Evolutionary conservation across 208 protist species (phyloP).

Genomic region (Blastocrithidia nonstop): DNA sequence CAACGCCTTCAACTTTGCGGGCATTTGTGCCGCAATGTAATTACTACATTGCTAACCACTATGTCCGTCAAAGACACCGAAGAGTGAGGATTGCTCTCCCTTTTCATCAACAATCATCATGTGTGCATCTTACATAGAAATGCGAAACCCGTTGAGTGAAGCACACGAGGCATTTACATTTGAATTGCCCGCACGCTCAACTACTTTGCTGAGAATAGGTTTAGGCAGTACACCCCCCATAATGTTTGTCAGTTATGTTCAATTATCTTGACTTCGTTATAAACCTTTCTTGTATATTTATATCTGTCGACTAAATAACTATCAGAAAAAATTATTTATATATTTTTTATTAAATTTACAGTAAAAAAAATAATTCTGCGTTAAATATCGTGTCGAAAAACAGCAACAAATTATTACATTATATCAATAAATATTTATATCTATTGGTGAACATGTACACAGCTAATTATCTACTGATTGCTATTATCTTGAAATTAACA

Average conservation of each 20-base stretch:
- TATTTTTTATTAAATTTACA: no score
- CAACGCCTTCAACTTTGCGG: conserved; percentile 26
- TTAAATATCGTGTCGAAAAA: no score
- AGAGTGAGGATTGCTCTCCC: conserved; percentile 18
- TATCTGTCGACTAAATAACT: conserved; percentile 5
- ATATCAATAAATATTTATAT: no score
- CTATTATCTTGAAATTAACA: no score
- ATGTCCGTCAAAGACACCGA: conserved; percentile 87
- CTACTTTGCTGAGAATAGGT: conserved; percentile 71
- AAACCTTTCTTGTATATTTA: background rate
- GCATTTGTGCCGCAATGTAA: conserved; percentile 56
- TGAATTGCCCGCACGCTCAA: conserved; percentile 55
- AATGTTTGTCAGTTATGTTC: background rate
- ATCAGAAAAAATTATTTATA: conserved; percentile 6
- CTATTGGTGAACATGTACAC: no score
- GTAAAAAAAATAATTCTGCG: no score
- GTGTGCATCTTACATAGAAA: conserved; percentile 83
- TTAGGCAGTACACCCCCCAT: conserved; percentile 77
- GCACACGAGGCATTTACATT: conserved; percentile 27
- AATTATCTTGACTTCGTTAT: background rate
- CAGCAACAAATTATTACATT: no score
- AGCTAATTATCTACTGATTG: no score
- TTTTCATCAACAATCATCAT: conserved; percentile 26
- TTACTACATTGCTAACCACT: conserved; percentile 61
- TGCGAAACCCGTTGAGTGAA: conserved; percentile 70